Evolutionary conservation across 495 filamentous ascomycete species (phyloP), one percentile per base, ranked within the genome.

Genomic region (Tuber brumale): DNA sequence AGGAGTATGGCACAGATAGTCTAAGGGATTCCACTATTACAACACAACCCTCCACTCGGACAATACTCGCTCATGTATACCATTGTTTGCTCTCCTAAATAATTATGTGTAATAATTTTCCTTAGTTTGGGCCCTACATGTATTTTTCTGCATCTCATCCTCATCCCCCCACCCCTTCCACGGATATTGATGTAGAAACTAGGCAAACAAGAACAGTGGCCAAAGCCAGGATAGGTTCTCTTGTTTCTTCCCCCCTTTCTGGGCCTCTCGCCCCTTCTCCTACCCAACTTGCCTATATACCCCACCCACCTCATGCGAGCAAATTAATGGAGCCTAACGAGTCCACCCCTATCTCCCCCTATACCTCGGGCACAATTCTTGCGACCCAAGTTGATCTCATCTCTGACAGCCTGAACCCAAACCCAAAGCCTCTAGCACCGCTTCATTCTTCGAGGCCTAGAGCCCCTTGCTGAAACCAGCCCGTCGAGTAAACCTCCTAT

Each of bases 401-500:
- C 57, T 0, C 57, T 0, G 57, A 16, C 1, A 3, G 57, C 1
- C 4, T 14, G 57, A 61, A 31, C 57, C 4, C 27, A 61, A n/a
- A 31, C 7, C 57, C n/a, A 12, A 31, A 31, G n/a, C 57, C 12
- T 31, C 57, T 31, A 18, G 57, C n/a, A 16, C 27, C n/a, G 12
- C 57, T 61, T 16, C 57, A 14, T 61, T 61, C n/a, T 79, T 80
- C 10, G 76, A 70, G 23, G 70, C 79, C 48, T 72, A 73, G 16
- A 76, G 7, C 78, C 78, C 31, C 78, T 73, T 12, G 41, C 44
- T 19, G 76, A 76, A 6, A 79, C 78, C 0, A 61, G 48, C 21
- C 78, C 78, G 19, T 78, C 35, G n/a, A 70, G 27, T 10, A 48
- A 39, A 39, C 76, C 78, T 27, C 76, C 78, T 27, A 79, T 79